Conservation (phyloP, 2,329 filamentous ascomycete species). For the Monosporascus sp. region DNA sequence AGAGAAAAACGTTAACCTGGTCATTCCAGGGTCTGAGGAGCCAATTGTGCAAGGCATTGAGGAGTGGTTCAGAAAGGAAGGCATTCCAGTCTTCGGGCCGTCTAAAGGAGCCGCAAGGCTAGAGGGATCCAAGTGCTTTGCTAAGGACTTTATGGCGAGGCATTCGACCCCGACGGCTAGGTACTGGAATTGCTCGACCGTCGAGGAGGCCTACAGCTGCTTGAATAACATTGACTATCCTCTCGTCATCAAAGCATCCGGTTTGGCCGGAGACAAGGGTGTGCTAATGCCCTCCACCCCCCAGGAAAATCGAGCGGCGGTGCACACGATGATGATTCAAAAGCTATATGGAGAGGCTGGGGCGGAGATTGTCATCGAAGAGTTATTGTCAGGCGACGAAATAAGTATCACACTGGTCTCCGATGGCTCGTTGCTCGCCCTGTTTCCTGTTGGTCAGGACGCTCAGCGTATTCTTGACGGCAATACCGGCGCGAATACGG, state of each 20-base stretch:
- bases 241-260: conserved; percentile 70
- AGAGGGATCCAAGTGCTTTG: conserved; percentile 74
- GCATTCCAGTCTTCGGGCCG: conserved; percentile 64
- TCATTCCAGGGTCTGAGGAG: no score
- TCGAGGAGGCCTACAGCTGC: conserved; percentile 54
- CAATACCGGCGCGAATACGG: conserved; percentile 65
- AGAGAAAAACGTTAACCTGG: no score
- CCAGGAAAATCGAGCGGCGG: conserved; percentile 55
- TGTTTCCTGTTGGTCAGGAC: conserved; percentile 66
- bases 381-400: conserved; percentile 65
- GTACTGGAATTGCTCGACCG: conserved; percentile 63
- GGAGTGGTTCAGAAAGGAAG: conserved; percentile 55
- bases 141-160: conserved; percentile 73
- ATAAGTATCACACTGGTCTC: conserved; percentile 63
- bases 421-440: conserved; percentile 59
- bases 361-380: conserved; percentile 67
- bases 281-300: conserved; percentile 32
- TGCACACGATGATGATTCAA: conserved; percentile 63
- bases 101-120: conserved; percentile 62
- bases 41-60: conserved; percentile 61
- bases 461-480: conserved; percentile 67
- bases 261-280: conserved; percentile 72
- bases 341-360: conserved; percentile 62
- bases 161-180: conserved; percentile 68
- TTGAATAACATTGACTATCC: conserved; percentile 52